phyloP scores from a whole-genome alignment of 2,329 filamentous ascomycete species.

The Verticillium zaregamsianum region DNA sequence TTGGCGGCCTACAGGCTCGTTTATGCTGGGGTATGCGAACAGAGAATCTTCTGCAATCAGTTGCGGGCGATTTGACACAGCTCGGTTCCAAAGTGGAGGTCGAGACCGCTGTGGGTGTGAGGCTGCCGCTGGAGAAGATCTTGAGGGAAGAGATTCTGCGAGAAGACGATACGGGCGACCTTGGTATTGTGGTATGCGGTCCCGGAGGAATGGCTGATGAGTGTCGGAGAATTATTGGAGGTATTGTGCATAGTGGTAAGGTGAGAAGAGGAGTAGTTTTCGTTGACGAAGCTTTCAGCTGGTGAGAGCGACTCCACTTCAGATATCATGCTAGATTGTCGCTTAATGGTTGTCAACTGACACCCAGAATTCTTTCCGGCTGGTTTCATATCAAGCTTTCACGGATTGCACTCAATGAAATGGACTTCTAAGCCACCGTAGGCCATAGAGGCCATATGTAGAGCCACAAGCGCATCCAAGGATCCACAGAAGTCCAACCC shows the following conservation, averaged over 20 bases:
- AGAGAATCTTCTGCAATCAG: slow-evolving; percentile 11
- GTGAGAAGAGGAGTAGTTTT: slow-evolving; percentile 17
- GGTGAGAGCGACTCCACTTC: slow-evolving; percentile 13
- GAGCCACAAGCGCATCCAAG: too few species aligned
- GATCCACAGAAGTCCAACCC: too few species aligned
- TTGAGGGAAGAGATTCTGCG: slow-evolving; percentile 15
- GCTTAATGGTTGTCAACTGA: too few species aligned
- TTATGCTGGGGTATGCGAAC: slow-evolving; percentile 22
- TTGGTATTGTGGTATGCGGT: slow-evolving; percentile 23
- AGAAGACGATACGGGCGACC: slow-evolving; percentile 11
- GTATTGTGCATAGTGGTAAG: slow-evolving; percentile 11
- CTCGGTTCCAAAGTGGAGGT: slow-evolving; percentile 15
- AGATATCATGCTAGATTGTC: background rate
- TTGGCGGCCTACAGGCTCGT: slow-evolving; percentile 8
- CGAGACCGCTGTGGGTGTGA: slow-evolving; percentile 16
- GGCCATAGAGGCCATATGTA: too few species aligned
- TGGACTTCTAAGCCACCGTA: too few species aligned
- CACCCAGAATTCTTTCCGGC: too few species aligned
- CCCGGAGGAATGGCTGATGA: slow-evolving; percentile 24
- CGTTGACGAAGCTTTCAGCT: slow-evolving; percentile 21
- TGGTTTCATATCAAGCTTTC: too few species aligned
- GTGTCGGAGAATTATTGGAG: slow-evolving; percentile 17
- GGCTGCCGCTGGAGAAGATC: slow-evolving; percentile 17
- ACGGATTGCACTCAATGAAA: too few species aligned
- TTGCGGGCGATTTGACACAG: slow-evolving; percentile 10